phyloP scores from a whole-genome alignment of 768 basidiomycete species.

The Lactarius hatsudake region DNA sequence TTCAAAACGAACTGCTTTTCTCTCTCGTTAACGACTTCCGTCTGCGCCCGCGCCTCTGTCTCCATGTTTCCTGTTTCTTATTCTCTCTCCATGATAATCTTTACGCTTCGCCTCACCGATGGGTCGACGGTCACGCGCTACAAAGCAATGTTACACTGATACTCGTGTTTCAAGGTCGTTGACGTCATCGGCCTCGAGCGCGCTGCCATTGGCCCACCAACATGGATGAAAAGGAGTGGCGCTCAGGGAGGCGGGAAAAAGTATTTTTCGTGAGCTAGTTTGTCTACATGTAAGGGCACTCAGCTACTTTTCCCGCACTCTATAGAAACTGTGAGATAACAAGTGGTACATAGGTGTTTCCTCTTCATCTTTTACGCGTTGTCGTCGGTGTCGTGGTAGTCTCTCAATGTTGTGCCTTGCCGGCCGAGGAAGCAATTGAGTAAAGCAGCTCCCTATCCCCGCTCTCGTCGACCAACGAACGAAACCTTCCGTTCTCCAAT shows the following conservation, averaged over 20 bases:
- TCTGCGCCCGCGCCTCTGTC: no score
- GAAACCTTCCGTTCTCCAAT: slow-evolving; percentile 37
- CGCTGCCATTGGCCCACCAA: no score
- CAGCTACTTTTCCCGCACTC: background rate
- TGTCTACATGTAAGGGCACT: background rate
- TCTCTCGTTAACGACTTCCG: no score
- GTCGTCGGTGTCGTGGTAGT: background rate
- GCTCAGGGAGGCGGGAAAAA: background rate
- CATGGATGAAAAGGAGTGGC: background rate
- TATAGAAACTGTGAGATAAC: background rate
- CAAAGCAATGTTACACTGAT: background rate
- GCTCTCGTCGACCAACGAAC: slow-evolving; percentile 41
- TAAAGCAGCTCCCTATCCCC: slow-evolving; percentile 39
- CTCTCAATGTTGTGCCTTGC: background rate
- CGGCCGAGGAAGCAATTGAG: slow-evolving; percentile 28
- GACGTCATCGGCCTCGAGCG: background rate
- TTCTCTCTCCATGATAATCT: no score
- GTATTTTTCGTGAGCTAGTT: background rate
- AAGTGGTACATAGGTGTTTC: background rate
- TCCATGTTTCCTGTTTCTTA: no score
- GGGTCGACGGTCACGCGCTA: no score
- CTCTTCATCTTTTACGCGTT: background rate
- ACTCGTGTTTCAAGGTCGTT: background rate
- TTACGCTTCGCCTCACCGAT: no score
- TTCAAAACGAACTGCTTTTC: no score